phyloP scores from a whole-genome alignment of 805 yeast species.

The Saccharomycopsis microspora region DNA sequence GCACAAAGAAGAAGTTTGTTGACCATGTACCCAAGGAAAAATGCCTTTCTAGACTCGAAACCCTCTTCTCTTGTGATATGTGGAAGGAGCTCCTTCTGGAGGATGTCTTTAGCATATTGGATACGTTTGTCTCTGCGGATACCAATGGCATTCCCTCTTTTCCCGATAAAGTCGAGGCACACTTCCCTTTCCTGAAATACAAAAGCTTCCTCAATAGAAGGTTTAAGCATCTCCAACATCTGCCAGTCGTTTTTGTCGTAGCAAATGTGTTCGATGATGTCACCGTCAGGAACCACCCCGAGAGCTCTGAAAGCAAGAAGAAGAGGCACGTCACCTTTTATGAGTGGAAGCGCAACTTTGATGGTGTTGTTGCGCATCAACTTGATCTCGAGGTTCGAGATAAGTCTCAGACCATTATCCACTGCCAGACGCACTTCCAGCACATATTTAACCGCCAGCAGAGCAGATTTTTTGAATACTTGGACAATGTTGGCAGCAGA shows the following conservation, averaged over 20 bases:
- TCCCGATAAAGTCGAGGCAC: conserved; percentile 94
- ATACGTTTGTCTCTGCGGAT: conserved; percentile 96
- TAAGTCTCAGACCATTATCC: conserved; percentile 94
- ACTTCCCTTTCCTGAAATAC: conserved; percentile 97
- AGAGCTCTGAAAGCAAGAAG: conserved; percentile 95
- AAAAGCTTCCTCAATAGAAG: conserved; percentile 98
- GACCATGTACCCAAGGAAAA: conserved; percentile 95
- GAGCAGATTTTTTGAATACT: conserved; percentile 95
- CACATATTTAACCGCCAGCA: conserved; percentile 89
- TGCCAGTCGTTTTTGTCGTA: conserved; percentile 98
- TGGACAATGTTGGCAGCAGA: conserved; percentile 98
- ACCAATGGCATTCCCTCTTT: conserved; percentile 96
- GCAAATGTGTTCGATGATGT: conserved; percentile 94
- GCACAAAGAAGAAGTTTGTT: conserved; percentile 92
- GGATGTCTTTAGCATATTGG: conserved; percentile 92
- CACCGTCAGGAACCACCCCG: conserved; percentile 99
- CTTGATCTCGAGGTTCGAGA: conserved; percentile 89
- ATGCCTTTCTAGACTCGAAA: conserved; percentile 92
- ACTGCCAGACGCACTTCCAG: conserved; percentile 96
- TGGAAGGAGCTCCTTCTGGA: conserved; percentile 92
- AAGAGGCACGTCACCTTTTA: conserved; percentile 93
- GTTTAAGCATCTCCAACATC: conserved; percentile 97
- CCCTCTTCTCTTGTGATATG: conserved; percentile 98
- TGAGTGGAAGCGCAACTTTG: conserved; percentile 92
- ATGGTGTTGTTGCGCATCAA: conserved; percentile 82